These are phyloP conservation scores for Penicillium sp. DNA, from an alignment of 2,329 filamentous ascomycete species.

Conservation along the genomic window DNA sequence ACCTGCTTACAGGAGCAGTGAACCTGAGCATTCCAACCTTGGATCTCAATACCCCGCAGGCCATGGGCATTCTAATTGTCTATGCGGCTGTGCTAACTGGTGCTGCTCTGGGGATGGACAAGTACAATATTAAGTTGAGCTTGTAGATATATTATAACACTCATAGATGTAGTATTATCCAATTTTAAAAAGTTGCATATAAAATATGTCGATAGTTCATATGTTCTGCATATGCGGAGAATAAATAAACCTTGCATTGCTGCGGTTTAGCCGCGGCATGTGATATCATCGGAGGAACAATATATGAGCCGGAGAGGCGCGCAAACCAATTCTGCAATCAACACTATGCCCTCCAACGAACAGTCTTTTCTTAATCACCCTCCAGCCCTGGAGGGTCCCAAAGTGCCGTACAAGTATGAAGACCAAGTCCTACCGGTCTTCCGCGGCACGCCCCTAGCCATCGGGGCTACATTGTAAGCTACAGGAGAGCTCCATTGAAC, in stretches of 20 bases:
- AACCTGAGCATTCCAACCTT: slow-evolving; percentile 86
- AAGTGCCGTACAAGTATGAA: slow-evolving; percentile 46
- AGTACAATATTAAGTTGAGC: slow-evolving; percentile 34
- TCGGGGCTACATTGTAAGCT: slow-evolving; percentile 60
- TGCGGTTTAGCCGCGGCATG: slow-evolving; percentile 13
- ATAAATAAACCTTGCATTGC: background rate
- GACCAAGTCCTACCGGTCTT: slow-evolving; percentile 66
- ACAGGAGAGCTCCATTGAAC: background rate
- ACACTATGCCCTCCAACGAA: slow-evolving; percentile 19
- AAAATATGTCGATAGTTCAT: background rate
- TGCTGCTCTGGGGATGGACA: slow-evolving; percentile 53
- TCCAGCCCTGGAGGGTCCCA: slow-evolving; percentile 37
- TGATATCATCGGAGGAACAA: slow-evolving; percentile 6
- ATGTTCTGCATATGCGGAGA: background rate
- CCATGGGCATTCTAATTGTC: slow-evolving; percentile 70
- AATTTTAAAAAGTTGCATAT: background rate
- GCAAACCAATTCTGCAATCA: background rate
- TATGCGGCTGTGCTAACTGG: slow-evolving; percentile 69
- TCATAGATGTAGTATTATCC: background rate
- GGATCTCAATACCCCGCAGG: slow-evolving; percentile 59
- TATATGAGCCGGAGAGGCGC: background rate
- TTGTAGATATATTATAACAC: slow-evolving; percentile 14
- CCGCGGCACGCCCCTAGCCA: slow-evolving; percentile 61
- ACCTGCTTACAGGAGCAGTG: slow-evolving; percentile 81
- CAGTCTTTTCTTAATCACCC: slow-evolving; percentile 37